phyloP scores from a whole-genome alignment of 106 monocot genomes.

The Dendrobium huoshanense region DNA sequence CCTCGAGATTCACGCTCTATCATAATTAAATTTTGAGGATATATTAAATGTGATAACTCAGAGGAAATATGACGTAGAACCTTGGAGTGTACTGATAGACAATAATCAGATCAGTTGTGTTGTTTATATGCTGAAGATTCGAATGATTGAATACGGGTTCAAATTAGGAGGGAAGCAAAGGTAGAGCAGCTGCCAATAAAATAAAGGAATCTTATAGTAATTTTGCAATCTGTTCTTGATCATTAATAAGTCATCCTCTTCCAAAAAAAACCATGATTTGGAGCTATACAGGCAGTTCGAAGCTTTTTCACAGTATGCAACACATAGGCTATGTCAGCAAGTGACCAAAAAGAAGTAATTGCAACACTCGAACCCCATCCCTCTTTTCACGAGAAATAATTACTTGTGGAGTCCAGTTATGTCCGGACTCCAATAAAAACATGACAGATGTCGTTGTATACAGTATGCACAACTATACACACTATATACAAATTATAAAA shows the following conservation, averaged over 20 bases:
- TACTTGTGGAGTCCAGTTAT: no score
- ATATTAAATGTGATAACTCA: no score
- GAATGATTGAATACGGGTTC: no score
- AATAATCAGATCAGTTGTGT: no score
- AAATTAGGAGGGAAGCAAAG: constrained; percentile 26
- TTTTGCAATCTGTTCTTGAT: constrained; percentile 55
- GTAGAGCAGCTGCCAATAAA: constrained; percentile 60
- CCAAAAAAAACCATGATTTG: constrained; percentile 72
- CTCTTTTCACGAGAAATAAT: constrained; percentile 11
- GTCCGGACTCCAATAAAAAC: background rate
- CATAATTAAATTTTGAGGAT: no score
- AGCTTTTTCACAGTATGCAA: constrained; percentile 72
- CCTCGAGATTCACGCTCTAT: no score
- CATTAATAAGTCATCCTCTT: constrained; percentile 72
- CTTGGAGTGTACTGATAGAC: no score
- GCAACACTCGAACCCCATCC: constrained; percentile 29
- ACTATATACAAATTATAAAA: no score
- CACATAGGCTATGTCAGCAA: constrained; percentile 67
- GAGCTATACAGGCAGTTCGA: constrained; percentile 73
- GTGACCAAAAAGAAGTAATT: constrained; percentile 34
- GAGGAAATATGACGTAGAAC: no score
- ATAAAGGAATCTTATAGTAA: constrained; percentile 63
- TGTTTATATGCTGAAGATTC: no score
- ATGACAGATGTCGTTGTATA: constrained; percentile 11
- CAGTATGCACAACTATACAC: background rate